These are phyloP conservation scores for Digitaria exilis DNA, from an alignment of 202 grass and related monocot genomes.

Conservation along the genomic window DNA sequence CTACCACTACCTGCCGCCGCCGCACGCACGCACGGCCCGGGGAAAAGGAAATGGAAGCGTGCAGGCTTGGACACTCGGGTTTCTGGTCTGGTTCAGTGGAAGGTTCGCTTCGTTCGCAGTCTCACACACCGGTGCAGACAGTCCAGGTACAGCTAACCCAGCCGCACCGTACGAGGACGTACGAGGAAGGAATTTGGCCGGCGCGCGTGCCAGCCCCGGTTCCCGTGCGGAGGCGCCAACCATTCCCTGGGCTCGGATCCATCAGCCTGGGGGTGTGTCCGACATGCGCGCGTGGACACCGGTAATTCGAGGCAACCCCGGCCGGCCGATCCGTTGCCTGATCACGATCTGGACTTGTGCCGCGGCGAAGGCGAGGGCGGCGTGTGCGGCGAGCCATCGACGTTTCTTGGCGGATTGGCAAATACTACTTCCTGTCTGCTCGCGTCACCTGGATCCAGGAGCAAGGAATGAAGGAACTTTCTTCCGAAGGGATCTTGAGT, in stretches of 20 bases:
- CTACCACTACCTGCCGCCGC: not conserved
- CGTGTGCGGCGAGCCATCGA: not conserved
- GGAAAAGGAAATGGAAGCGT: not conserved
- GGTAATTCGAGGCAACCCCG: not conserved
- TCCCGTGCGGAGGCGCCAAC: slow-evolving; percentile 6
- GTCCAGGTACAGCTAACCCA: not conserved
- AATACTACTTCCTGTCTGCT: slow-evolving; percentile 42
- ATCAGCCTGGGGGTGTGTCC: not conserved
- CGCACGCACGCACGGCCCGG: not conserved
- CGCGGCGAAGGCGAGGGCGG: not conserved
- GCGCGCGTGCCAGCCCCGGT: slow-evolving; percentile 1
- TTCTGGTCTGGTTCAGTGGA: not conserved
- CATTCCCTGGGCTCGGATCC: not conserved
- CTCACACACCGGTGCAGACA: not conserved
- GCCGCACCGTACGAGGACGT: slow-evolving; percentile 13
- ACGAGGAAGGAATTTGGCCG: slow-evolving; percentile 1
- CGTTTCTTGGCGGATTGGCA: slow-evolving; percentile 15
- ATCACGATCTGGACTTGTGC: not conserved
- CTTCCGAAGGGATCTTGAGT: not conserved
- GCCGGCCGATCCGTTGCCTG: no score
- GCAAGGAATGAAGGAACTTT: slow-evolving; percentile 16
- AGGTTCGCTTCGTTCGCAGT: no score
- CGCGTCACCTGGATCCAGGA: not conserved
- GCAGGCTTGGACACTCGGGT: not conserved
- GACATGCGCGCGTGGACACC: not conserved